These are phyloP conservation scores for Clitoria ternatea DNA, from an alignment of 306 rosid species.

Conservation along the genomic window DNA sequence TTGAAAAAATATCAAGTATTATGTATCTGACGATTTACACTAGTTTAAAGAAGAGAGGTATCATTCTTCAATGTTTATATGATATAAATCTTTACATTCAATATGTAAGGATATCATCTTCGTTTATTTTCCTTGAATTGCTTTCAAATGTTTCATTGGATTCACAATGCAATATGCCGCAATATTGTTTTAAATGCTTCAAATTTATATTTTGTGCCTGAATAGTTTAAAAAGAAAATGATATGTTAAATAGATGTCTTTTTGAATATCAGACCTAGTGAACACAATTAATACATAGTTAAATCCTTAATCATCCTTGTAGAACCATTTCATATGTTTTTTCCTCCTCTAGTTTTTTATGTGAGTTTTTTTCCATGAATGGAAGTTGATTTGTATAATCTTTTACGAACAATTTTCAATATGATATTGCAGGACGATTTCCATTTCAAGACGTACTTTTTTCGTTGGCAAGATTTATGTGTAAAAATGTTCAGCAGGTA, in stretches of 20 bases:
- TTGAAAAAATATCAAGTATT: too few species aligned
- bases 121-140: background rate
- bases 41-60: too few species aligned
- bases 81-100: too few species aligned
- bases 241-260: background rate
- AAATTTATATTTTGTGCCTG: background rate
- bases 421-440: conserved; percentile 38
- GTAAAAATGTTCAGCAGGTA: conserved; percentile 60
- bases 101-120: background rate
- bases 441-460: background rate
- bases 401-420: background rate
- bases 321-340: background rate
- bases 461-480: conserved; percentile 31
- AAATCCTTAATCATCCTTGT: background rate
- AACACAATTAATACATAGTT: background rate
- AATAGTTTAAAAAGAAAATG: background rate
- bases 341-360: background rate
- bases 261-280: background rate
- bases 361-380: background rate
- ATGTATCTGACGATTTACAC: too few species aligned
- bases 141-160: background rate
- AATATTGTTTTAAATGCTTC: background rate
- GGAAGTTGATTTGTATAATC: background rate
- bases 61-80: too few species aligned
- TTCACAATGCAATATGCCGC: background rate